A percentile compares a stretch with the other conserved stretches of the same genome.
Conservation (phyloP, 495 filamentous ascomycete species). For the Penicillium salamii region DNA sequence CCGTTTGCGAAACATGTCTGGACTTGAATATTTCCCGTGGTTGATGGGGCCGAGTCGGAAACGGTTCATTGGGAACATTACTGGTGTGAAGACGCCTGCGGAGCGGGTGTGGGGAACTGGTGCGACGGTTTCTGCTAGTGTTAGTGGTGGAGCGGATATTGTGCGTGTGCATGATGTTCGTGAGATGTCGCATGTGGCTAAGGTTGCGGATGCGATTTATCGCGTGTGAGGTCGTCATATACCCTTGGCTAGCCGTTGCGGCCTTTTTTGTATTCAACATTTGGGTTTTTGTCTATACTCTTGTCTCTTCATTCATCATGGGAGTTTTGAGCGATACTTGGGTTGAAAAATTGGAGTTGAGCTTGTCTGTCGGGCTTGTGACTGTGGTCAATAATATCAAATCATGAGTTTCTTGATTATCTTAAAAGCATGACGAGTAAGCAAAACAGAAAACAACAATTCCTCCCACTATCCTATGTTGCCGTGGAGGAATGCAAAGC, state of each 20-base stretch:
- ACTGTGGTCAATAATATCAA: slow-evolving; percentile 3
- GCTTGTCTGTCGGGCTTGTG: background rate
- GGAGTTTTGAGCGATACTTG: slow-evolving; percentile 14
- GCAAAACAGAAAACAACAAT: slow-evolving; percentile 5
- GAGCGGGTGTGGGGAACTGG: slow-evolving; percentile 83
- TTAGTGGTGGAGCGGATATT: slow-evolving; percentile 91
- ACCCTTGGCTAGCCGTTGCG: background rate
- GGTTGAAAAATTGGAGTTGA: background rate
- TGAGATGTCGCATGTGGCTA: slow-evolving; percentile 84
- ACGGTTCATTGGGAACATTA: slow-evolving; percentile 80
- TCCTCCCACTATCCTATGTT: slow-evolving; percentile 11
- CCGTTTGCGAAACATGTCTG: slow-evolving; percentile 58
- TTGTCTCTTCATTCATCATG: slow-evolving; percentile 27
- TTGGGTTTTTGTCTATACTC: slow-evolving; percentile 10
- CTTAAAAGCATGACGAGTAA: slow-evolving; percentile 13
- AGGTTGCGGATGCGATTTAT: slow-evolving; percentile 91
- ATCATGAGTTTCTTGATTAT: slow-evolving; percentile 21
- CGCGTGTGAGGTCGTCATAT: slow-evolving; percentile 33
- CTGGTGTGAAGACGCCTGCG: slow-evolving; percentile 65
- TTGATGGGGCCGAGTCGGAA: slow-evolving; percentile 87
- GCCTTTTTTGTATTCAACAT: slow-evolving; percentile 30
- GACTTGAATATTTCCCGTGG: slow-evolving; percentile 78
- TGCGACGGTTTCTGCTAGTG: slow-evolving; percentile 79
- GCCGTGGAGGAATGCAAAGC: slow-evolving; percentile 6
- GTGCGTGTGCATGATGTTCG: slow-evolving; percentile 91